Percentiles rank a stretch among this genome's conserved stretches.
Evolutionary conservation across 192 early-diverging fungal species (phyloP).

Genomic region (Globomyces pollinis-pini): DNA sequence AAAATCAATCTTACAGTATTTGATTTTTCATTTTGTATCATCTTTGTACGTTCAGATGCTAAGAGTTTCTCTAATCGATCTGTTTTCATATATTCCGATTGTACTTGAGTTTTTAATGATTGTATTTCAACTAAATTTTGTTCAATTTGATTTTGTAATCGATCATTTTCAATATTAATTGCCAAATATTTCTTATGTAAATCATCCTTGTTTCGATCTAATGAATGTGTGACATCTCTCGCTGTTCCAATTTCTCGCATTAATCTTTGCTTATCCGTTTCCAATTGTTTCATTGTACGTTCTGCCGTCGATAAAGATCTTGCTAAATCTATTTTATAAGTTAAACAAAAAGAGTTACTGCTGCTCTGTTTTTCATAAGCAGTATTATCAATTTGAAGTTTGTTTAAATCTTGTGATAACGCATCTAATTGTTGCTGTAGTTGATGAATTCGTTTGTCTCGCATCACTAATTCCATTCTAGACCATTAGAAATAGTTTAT

Average conservation of each 20-base stretch:
- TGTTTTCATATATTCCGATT: conserved; percentile 10
- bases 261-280: conserved; percentile 34
- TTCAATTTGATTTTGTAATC: conserved; percentile 13
- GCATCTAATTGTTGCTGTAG: conserved; percentile 35
- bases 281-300: conserved; percentile 26
- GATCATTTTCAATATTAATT: conserved; percentile 21
- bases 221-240: conserved; percentile 27
- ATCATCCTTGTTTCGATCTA: conserved; percentile 23
- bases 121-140: conserved; percentile 14
- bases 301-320: conserved; percentile 34
- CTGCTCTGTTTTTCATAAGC: conserved; percentile 38
- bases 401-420: conserved; percentile 13
- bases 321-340: conserved; percentile 25
- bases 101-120: conserved; percentile 11
- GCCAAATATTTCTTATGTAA: conserved; percentile 15
- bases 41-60: conserved; percentile 31
- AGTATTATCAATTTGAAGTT: conserved; percentile 32
- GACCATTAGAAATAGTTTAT: conserved; percentile 18
- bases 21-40: conserved; percentile 30
- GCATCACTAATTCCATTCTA: conserved; percentile 43
- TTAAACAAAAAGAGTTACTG: conserved; percentile 20
- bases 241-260: conserved; percentile 28
- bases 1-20: too few relatives aligned
- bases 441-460: conserved; percentile 38
- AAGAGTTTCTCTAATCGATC: conserved; percentile 41